A percentile compares a stretch with the other conserved stretches of the same genome.
These are phyloP conservation scores for Rhynchosporium graminicola DNA, from an alignment of 2,329 filamentous ascomycete genomes.

Conservation along the genomic window DNA sequence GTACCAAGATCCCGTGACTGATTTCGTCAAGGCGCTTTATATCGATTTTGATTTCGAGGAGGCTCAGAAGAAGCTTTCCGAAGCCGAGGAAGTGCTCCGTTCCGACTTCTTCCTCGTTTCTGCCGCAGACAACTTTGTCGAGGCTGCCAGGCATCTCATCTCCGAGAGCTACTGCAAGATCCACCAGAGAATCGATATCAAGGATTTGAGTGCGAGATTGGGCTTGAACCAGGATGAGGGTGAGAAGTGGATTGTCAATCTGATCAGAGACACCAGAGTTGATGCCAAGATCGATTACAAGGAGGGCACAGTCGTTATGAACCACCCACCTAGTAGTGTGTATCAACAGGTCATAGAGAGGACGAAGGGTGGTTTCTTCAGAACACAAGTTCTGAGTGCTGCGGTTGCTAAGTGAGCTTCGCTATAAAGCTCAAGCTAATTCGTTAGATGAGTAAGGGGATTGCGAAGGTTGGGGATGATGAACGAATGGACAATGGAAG, in stretches of 20 bases:
- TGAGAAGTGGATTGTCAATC: constrained; percentile 99
- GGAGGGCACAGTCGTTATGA: constrained; percentile 98
- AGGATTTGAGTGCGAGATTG: constrained; percentile 89
- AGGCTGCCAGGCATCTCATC: constrained; percentile 92
- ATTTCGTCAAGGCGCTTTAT: constrained; percentile 95
- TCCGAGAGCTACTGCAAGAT: constrained; percentile 99
- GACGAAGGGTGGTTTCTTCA: constrained; percentile 98
- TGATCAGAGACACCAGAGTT: constrained; percentile 94
- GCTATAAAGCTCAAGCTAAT: neutral
- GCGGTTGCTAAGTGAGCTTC: constrained; percentile 41
- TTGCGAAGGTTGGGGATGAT: constrained; percentile 14
- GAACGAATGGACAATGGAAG: neutral
- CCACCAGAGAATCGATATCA: constrained; percentile 96
- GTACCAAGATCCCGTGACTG: constrained; percentile 92
- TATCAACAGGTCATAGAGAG: constrained; percentile 99
- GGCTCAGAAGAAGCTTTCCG: constrained; percentile 82
- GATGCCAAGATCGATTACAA: constrained; percentile 99
- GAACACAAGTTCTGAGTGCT: constrained; percentile 84
- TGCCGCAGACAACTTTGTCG: constrained; percentile 84
- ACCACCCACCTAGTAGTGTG: constrained; percentile 96
- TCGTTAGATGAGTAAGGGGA: constrained; percentile 6
- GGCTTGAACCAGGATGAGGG: constrained; percentile 92
- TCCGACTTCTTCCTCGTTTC: constrained; percentile 94
- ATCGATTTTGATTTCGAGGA: constrained; percentile 97
- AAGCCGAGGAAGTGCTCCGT: constrained; percentile 88